Evolutionary conservation across 2,329 filamentous ascomycete species (phyloP), one percentile per base, ranked within the genome.

Genomic region (Aphanocladium album): DNA sequence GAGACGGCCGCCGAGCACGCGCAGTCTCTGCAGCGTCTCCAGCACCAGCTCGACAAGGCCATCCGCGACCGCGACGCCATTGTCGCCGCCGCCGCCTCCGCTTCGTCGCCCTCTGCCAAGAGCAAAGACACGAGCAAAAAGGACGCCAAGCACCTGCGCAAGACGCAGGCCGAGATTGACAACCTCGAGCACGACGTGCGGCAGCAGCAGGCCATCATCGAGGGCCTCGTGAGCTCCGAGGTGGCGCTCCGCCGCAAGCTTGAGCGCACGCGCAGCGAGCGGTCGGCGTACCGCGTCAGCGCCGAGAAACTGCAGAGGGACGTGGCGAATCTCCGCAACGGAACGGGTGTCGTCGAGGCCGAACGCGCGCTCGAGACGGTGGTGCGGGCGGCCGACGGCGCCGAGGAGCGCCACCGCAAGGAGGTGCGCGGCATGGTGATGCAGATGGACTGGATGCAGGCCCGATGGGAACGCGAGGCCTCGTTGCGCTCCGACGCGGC

Each of bases 381-480:
- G 17, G 80, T 85, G 62, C 80, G 82, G 2, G 82, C 81, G 1
- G 80, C 82, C 37, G 80, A 84, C 67, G 79, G 82, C 54, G 86
- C 88, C 50, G 86, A 91, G 68, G 85, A 84, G 66, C 80, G 83
- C 49, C 90, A 95, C 72, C 79, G 81, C 68, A 87, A 87, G 73
- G 90, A 96, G 76, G 78, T 97, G 57, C 85, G 87, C 66, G 93
- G 93, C 19, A 81, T 98, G 70, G 84, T 86, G 57, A 89, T 95
- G 76, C 93, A 98, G 76, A 93, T 98, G 72, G 85, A 92, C 69
- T 98, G 90, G 86, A 85, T 98, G 72, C 86, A 92, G 68, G 90
- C 91, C 2, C 86, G 89, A 57, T 90, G 89, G 77, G 83, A 85
- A 71, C 84, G 95, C 35, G 93, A 97, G 74, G 86, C 90, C 67